Evolutionary conservation across 169 alveolate genomes (phyloP).

Genomic region (Cryptosporidium felis): DNA sequence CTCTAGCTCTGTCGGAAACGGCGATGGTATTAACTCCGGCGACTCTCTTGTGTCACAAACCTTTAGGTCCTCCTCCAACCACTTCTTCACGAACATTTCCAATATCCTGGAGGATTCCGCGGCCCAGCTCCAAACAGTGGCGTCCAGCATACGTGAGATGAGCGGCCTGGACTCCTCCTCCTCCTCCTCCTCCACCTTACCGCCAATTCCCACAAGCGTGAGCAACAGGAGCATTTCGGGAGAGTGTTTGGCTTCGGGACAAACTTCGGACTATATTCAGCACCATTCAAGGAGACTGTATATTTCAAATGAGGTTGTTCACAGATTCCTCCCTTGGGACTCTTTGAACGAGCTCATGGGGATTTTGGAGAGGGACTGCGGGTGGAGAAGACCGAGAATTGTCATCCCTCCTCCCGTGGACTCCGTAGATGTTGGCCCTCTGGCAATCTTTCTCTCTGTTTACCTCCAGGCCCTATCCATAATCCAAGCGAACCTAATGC

Average conservation of each 20-base stretch:
- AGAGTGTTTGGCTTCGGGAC: not conserved
- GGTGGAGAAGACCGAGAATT: slow-evolving; percentile 69
- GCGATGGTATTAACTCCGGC: no score
- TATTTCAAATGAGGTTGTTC: slow-evolving; percentile 53
- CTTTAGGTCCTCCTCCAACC: slow-evolving; percentile 18
- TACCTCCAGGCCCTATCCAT: slow-evolving; percentile 43
- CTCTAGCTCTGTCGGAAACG: no score
- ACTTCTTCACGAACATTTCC: slow-evolving; percentile 36
- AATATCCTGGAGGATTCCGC: slow-evolving; percentile 56
- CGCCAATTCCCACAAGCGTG: not conserved
- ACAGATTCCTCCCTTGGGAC: slow-evolving; percentile 67
- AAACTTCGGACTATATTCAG: slow-evolving; percentile 41
- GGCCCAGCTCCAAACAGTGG: slow-evolving; percentile 22
- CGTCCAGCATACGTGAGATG: slow-evolving; percentile 32
- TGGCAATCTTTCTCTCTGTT: slow-evolving; percentile 43
- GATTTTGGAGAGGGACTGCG: slow-evolving; percentile 36
- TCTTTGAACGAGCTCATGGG: slow-evolving; percentile 48
- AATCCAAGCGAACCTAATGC: slow-evolving; percentile 41
- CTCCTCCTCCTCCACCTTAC: not conserved
- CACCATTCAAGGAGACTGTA: slow-evolving; percentile 60
- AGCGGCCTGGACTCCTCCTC: slow-evolving; percentile 23
- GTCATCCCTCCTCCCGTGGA: slow-evolving; percentile 55
- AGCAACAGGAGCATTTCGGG: slow-evolving; percentile 10
- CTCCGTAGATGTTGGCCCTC: slow-evolving; percentile 33
- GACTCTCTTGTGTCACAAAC: not conserved